A percentile compares a stretch with the other conserved stretches of the same genome.
Evolutionary conservation across 345 rosid species (phyloP).

Genomic region (Pistacia integerrima): DNA sequence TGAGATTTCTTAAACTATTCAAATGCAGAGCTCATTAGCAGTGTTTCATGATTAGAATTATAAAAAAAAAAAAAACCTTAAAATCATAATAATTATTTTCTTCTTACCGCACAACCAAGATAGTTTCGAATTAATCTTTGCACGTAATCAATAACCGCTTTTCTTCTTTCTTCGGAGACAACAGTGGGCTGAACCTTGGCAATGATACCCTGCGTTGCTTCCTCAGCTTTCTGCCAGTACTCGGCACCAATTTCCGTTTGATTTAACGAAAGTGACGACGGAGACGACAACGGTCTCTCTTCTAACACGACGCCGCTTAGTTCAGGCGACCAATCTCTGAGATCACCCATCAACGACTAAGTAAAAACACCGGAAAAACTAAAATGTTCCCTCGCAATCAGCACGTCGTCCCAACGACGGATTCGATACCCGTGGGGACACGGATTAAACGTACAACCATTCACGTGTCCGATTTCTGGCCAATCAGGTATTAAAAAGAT

Average conservation of each 20-base stretch:
- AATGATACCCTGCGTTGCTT: conserved; percentile 60
- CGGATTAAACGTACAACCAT: neutral
- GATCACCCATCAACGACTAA: conserved; percentile 59
- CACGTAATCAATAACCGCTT: conserved; percentile 63
- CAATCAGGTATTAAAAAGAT: neutral
- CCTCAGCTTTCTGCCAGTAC: conserved; percentile 65
- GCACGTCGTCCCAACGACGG: neutral
- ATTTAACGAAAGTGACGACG: conserved; percentile 33
- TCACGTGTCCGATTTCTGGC: neutral
- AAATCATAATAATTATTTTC: neutral
- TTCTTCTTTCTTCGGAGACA: conserved; percentile 70
- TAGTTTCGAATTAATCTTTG: conserved; percentile 48
- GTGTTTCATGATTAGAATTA: too few species aligned
- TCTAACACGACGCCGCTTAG: conserved; percentile 37
- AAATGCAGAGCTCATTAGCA: neutral
- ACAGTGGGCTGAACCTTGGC: conserved; percentile 66
- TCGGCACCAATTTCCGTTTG: conserved; percentile 40
- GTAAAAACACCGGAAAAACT: neutral
- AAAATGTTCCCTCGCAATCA: neutral
- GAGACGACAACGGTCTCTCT: conserved; percentile 45
- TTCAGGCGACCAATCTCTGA: conserved; percentile 63
- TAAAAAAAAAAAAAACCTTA: too few species aligned
- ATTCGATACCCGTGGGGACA: neutral
- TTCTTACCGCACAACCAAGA: conserved; percentile 63
- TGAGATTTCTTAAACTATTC: neutral